Evolutionary conservation across 345 rosid genomes (phyloP), one percentile per base, ranked within the genome.

Genomic region (Arabidopsis arenosa): DNA sequence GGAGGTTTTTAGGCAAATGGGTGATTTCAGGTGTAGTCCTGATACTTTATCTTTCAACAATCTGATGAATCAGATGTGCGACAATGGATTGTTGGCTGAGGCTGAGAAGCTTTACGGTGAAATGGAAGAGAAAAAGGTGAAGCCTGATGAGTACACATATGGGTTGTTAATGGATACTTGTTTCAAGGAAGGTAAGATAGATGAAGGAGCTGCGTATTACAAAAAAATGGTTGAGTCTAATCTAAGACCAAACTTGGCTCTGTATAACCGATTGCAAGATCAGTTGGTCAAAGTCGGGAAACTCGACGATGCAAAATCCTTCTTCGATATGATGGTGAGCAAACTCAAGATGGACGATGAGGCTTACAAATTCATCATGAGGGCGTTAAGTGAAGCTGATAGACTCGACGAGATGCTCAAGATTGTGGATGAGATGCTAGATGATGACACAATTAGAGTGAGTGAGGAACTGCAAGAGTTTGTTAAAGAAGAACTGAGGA

Each of bases 291-390:
- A 81, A 56, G 79, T 57, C 6, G 93, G 89, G 68, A 93, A 84
- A 82, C 76, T 91, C 58, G 89, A 90, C 5, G 89, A 91, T 76
- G 98, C 94, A 2, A 93, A 86, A 74, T 84, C 86, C 0, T 87
- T 91, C 63, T 93, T 82, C 26, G 88, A 90, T 78, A 69, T 85
- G 78, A 92, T 94, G 98, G 88, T 86, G 78, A 88, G 74, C 83
- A 94, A 90, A 83, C 89, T 92, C 66, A 94, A 86, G 85, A 89
- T 90, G 95, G 91, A 94, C 15, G 85, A 82, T 44, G 86, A 72
- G 1, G 88, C 89, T 86, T 94, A 86, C 78, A 84, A 82, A 82
- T 94, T 86, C 79, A 94, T 94, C 75, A 86, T 87, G 86, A 83
- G 73, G 84, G 79, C 86, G 1, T 81, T 94, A 53, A 84, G 90